Percentiles rank a stretch among this genome's conserved stretches.
Conservation (phyloP, 306 rosid genomes). For the Malus fusca region DNA sequence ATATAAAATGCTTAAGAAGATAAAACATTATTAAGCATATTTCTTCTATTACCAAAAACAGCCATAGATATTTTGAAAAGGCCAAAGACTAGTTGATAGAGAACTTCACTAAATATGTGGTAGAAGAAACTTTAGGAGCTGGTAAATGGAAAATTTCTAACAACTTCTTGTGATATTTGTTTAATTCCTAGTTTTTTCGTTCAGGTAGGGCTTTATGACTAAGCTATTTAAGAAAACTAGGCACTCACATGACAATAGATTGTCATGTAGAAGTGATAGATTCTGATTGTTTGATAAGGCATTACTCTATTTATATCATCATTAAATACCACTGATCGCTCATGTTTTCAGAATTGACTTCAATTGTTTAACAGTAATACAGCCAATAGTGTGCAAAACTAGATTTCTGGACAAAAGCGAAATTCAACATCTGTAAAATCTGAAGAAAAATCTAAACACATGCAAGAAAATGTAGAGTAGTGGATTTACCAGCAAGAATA, state of each 20-base stretch:
- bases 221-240: not conserved
- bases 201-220: not conserved
- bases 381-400: not conserved
- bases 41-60: not conserved
- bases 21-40: not conserved
- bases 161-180: not conserved
- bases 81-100: not conserved
- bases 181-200: not conserved
- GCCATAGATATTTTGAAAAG: not conserved
- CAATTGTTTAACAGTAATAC: not conserved
- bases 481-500: slow-evolving; percentile 83
- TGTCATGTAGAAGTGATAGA: slow-evolving; percentile 13
- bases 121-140: not conserved
- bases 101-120: not conserved
- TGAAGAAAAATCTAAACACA: slow-evolving; percentile 13
- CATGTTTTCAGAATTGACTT: not conserved
- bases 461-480: slow-evolving; percentile 20
- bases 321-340: not conserved
- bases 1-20: not conserved
- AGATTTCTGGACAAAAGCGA: not conserved
- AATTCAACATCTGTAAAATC: not conserved
- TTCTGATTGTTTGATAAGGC: not conserved
- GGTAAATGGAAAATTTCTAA: not conserved
- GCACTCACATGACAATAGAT: not conserved
- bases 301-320: not conserved